Base-by-base conservation (phyloP, 768 basidiomycete species). In the Boletus huronensis region DNA sequence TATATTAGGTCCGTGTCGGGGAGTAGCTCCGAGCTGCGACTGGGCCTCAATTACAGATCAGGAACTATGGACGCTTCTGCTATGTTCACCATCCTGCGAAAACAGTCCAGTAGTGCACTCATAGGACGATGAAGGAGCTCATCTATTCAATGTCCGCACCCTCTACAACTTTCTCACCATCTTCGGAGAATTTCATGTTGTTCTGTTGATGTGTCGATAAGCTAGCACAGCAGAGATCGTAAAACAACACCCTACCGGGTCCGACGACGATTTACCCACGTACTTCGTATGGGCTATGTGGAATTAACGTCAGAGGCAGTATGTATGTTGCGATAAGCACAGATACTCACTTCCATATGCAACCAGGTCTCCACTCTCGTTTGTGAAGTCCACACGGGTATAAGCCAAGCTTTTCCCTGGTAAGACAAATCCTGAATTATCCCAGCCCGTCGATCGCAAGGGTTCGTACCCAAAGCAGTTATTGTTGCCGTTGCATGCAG, bases 221-320 rank as follows among this genome's bases (percentile, higher is more conserved):
- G n/a, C 10, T 3, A 11, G 29, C 8, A 21, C 4, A 16, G 4
- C 3, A 38, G 14, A 42, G n/a, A 8, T 23, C 10, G 35, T 16
- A 6, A 43, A 31, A 50, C 23, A 16, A 39, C 25, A 36, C 14
- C 52, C 69, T 53, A 81, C 79, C 56, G 72, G 61, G 47, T 77
- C 75, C 9, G 72, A 74, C 3, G 69, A 67, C 10, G 87, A 89
- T 66, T 81, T 88, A 14, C 88, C 90, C 53, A 93, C 74, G 58
- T 90, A 93, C 67, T 93, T 93, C 8, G 91, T 93, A 62, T 93
- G 91, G 55, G 85, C 90, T 93, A 54, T 2, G 46, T 23, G 48
- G 51, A 34, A 57, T 36, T 32, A 39, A n/a, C 14, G 19, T 59
- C 31, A 59, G 46, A 13, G 11, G 7, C 14, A 11, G 25, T 5